A percentile compares a stretch with the other conserved stretches of the same genome.
phyloP scores from a whole-genome alignment of 2,329 filamentous ascomycete genomes.

The Pseudogymnoascus sp. region DNA sequence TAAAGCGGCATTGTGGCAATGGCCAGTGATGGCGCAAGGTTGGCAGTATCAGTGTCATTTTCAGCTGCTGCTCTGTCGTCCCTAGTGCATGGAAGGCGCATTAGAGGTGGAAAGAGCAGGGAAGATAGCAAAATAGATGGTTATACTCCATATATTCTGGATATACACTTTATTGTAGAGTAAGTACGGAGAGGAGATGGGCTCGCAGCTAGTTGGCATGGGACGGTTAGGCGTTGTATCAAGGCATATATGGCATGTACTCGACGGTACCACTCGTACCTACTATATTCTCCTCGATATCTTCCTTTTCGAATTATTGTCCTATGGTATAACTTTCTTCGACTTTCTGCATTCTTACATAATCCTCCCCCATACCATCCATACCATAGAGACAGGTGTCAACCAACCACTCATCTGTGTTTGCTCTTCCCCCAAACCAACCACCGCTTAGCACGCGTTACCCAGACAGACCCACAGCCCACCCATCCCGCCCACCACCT shows the following conservation, averaged over 20 bases:
- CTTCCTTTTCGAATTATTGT: not conserved
- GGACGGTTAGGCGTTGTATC: not conserved
- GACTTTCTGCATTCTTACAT: not conserved
- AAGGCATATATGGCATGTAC: not conserved
- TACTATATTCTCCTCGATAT: not conserved
- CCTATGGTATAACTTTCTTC: not conserved
- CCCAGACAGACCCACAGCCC: not conserved
- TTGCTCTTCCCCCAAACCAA: not conserved
- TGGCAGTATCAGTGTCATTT: no score
- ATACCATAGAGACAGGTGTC: not conserved
- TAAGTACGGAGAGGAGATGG: not conserved
- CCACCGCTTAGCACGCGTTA: not conserved
- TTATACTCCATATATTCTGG: not conserved
- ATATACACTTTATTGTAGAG: not conserved
- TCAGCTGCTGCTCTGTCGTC: no score
- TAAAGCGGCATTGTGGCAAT: no score
- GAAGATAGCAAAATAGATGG: not conserved
- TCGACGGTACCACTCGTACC: not conserved
- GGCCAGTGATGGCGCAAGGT: no score
- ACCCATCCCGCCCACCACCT: not conserved
- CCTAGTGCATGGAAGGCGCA: no score
- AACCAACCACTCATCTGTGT: not conserved
- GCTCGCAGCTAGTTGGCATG: not conserved
- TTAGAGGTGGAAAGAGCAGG: not conserved
- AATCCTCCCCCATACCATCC: not conserved